Conservation (phyloP, 495 filamentous ascomycete genomes). For the Daldinia childiae region DNA sequence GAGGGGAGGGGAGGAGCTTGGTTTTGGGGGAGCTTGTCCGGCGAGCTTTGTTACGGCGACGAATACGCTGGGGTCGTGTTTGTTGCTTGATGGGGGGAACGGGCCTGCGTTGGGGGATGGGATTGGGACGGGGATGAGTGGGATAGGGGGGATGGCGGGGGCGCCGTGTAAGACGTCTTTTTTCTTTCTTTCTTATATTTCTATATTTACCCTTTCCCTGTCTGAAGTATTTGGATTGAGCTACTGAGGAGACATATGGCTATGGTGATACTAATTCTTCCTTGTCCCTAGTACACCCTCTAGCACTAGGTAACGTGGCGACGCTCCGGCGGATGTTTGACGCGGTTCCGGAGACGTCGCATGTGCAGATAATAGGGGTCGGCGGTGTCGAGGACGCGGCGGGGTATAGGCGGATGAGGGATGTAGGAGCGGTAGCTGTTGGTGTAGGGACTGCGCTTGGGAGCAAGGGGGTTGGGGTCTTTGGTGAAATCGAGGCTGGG, state of each 20-base stretch:
- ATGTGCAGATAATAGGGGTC: conserved; percentile 69
- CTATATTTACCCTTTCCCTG: too few relatives aligned
- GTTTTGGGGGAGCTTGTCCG: conserved; percentile 32
- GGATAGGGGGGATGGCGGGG: conserved; percentile 74
- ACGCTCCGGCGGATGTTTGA: conserved; percentile 67
- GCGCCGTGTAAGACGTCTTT: conserved; percentile 49
- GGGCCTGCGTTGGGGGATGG: background rate
- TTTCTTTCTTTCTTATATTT: too few relatives aligned
- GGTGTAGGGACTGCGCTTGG: conserved; percentile 73
- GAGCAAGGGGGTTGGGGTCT: conserved; percentile 65
- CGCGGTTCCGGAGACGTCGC: conserved; percentile 39
- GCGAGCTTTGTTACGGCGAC: conserved; percentile 73
- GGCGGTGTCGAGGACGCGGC: conserved; percentile 70
- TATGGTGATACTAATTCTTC: background rate
- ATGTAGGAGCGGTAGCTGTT: conserved; percentile 69
- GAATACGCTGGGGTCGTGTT: conserved; percentile 74
- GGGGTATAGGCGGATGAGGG: conserved; percentile 69
- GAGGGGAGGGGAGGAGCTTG: conserved; percentile 38
- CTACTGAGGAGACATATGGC: too few relatives aligned
- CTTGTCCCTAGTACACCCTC: conserved; percentile 62
- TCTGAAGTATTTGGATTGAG: too few relatives aligned
- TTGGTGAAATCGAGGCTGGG: conserved; percentile 60
- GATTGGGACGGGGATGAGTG: too few relatives aligned
- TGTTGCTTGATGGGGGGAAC: conserved; percentile 55
- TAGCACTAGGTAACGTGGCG: conserved; percentile 76